These are phyloP conservation scores for Rhizopogon parksii DNA, from an alignment of 1,284 basidiomycete species.

Conservation along the genomic window DNA sequence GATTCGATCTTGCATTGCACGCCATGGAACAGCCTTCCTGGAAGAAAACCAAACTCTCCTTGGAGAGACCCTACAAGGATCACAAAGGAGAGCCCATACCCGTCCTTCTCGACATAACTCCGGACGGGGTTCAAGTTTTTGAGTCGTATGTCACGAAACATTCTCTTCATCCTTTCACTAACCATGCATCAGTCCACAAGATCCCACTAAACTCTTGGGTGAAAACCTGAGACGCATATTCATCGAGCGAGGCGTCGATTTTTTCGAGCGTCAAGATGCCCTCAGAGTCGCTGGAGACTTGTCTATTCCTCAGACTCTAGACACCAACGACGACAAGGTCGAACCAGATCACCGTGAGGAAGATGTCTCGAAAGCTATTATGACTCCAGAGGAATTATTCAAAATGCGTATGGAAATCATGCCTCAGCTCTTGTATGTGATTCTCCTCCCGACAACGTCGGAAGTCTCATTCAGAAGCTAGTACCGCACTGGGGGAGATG, in stretches of 20 bases:
- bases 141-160: slow-evolving; percentile 49
- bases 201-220: slow-evolving; percentile 46
- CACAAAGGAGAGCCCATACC: slow-evolving; percentile 58
- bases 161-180: slow-evolving; percentile 14
- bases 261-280: slow-evolving; percentile 54
- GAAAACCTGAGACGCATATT: slow-evolving; percentile 65
- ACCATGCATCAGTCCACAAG: slow-evolving; percentile 39
- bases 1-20: no score
- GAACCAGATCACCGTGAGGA: slow-evolving; percentile 26
- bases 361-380: slow-evolving; percentile 35
- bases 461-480: slow-evolving; percentile 27
- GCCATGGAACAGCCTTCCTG: slow-evolving; percentile 39
- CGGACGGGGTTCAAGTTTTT: slow-evolving; percentile 60
- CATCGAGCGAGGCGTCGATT: slow-evolving; percentile 62
- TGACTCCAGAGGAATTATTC: slow-evolving; percentile 67
- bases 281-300: slow-evolving; percentile 19
- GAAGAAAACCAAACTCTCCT: slow-evolving; percentile 56
- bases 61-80: slow-evolving; percentile 74
- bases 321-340: slow-evolving; percentile 18
- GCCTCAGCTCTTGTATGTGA: slow-evolving; percentile 60
- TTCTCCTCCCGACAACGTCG: not conserved
- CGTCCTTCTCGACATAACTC: slow-evolving; percentile 59
- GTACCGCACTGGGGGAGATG: slow-evolving; percentile 72
- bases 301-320: slow-evolving; percentile 19
- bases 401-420: slow-evolving; percentile 66